Percentiles rank a stretch among this genome's conserved stretches.
phyloP scores from a whole-genome alignment of 106 monocot genomes.

The Acorus gramineus region DNA sequence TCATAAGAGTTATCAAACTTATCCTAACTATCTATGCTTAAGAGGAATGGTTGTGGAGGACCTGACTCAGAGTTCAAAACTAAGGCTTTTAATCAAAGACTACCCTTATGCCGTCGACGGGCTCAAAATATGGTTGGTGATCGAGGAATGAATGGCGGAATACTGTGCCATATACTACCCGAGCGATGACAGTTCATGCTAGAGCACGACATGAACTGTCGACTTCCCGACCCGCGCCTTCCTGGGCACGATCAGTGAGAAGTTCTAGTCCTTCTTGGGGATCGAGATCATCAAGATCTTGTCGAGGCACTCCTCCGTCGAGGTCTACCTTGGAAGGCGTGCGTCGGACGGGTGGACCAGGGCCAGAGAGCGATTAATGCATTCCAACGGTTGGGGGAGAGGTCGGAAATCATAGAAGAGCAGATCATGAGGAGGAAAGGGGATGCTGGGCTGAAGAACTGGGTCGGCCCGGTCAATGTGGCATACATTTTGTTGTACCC shows the following conservation, averaged over 20 bases:
- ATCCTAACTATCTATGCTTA: background rate
- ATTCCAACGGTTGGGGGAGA: slow-evolving; percentile 38
- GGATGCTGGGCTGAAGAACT: slow-evolving; percentile 32
- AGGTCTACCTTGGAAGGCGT: slow-evolving; percentile 61
- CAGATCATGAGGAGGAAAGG: slow-evolving; percentile 42
- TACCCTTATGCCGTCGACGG: slow-evolving; percentile 63
- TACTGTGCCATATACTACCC: slow-evolving; percentile 46
- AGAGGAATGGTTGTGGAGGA: slow-evolving; percentile 41
- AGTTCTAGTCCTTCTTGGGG: background rate
- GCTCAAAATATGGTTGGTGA: slow-evolving; percentile 48
- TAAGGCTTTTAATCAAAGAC: slow-evolving; percentile 40
- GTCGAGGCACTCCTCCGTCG: slow-evolving; percentile 16
- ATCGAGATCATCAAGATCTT: slow-evolving; percentile 4
- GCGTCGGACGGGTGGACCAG: slow-evolving; percentile 34
- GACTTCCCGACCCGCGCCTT: background rate
- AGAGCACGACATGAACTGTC: slow-evolving; percentile 8
- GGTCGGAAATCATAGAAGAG: slow-evolving; percentile 38
- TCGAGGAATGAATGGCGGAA: slow-evolving; percentile 32
- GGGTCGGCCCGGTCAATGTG: slow-evolving; percentile 39
- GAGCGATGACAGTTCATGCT: slow-evolving; percentile 13
- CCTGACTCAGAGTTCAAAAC: slow-evolving; percentile 11
- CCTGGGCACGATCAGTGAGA: slow-evolving; percentile 4
- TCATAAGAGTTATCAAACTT: no score
- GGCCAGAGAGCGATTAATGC: slow-evolving; percentile 20
- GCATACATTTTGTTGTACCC: slow-evolving; percentile 66